A percentile compares a stretch with the other conserved stretches of the same genome.
phyloP scores from a whole-genome alignment of 2,329 filamentous ascomycete species.

The Hypoxylon sp. region DNA sequence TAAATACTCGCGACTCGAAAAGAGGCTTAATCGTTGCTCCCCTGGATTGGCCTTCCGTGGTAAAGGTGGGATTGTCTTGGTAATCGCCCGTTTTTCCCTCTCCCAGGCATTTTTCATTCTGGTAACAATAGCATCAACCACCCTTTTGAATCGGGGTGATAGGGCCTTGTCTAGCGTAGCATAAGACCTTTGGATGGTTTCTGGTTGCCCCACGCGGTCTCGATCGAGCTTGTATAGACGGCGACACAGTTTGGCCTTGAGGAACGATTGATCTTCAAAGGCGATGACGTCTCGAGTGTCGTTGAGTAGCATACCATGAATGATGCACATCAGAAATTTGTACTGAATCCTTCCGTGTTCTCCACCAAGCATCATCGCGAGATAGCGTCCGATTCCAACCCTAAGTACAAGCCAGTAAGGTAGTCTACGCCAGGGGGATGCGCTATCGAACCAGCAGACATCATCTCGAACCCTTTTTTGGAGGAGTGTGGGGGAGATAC shows the following conservation, averaged over 20 bases:
- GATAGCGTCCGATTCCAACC: conserved; percentile 65
- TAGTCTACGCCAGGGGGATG: conserved; percentile 70
- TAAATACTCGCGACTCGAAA: conserved; percentile 55
- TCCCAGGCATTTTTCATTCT: conserved; percentile 55
- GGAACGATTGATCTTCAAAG: conserved; percentile 54
- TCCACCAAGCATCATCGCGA: conserved; percentile 57
- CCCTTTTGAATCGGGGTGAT: conserved; percentile 45
- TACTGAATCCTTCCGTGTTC: conserved; percentile 62
- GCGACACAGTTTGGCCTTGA: conserved; percentile 67
- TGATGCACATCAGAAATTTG: conserved; percentile 66
- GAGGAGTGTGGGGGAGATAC: conserved; percentile 54
- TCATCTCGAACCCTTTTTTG: conserved; percentile 73
- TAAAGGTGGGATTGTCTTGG: conserved; percentile 58
- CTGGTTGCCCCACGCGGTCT: conserved; percentile 49
- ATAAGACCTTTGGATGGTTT: conserved; percentile 39
- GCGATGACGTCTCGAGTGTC: conserved; percentile 52
- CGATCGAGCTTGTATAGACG: conserved; percentile 68
- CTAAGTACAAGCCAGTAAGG: conserved; percentile 72
- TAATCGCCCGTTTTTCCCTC: conserved; percentile 53
- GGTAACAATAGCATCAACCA: conserved; percentile 46
- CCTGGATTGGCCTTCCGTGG: conserved; percentile 51
- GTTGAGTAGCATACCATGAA: conserved; percentile 61
- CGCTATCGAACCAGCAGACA: conserved; percentile 62
- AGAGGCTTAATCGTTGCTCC: conserved; percentile 54
- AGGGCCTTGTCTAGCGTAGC: conserved; percentile 49